A percentile compares a stretch with the other conserved stretches of the same genome.
These are phyloP conservation scores for Diaporthe batatas DNA, from an alignment of 2,329 filamentous ascomycete species.

Conservation along the genomic window DNA sequence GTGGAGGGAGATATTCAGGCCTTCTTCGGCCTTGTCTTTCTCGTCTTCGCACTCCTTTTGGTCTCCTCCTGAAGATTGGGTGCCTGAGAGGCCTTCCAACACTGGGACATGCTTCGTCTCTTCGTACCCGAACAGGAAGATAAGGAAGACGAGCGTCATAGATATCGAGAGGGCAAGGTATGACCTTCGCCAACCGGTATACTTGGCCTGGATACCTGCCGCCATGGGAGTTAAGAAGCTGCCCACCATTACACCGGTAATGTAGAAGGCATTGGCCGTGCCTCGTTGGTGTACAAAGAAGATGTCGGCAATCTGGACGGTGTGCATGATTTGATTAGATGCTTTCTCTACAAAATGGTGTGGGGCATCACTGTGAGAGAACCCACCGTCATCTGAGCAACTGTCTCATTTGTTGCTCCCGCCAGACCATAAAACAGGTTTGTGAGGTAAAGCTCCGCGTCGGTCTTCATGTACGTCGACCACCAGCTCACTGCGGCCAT, in stretches of 20 bases:
- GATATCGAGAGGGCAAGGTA: constrained; percentile 15
- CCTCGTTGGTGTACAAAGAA: constrained; percentile 40
- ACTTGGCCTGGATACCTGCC: constrained; percentile 16
- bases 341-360: no score
- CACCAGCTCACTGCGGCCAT: constrained; percentile 19
- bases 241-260: constrained; percentile 16
- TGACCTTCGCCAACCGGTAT: constrained; percentile 3
- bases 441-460: constrained; percentile 17
- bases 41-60: background rate
- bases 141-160: background rate
- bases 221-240: constrained; percentile 28
- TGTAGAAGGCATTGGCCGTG: constrained; percentile 13
- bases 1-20: background rate
- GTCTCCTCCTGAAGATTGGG: background rate
- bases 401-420: constrained; percentile 15
- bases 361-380: no score
- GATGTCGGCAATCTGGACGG: constrained; percentile 23
- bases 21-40: background rate
- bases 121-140: constrained; percentile 7
- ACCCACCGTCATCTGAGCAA: constrained; percentile 18
- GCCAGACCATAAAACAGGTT: constrained; percentile 17
- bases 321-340: background rate
- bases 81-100: background rate
- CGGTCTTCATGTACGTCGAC: constrained; percentile 17
- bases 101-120: constrained; percentile 9